Percentiles rank a stretch among this genome's conserved stretches.
phyloP scores from a whole-genome alignment of 768 basidiomycete genomes.

The Nidula microcarpa region DNA sequence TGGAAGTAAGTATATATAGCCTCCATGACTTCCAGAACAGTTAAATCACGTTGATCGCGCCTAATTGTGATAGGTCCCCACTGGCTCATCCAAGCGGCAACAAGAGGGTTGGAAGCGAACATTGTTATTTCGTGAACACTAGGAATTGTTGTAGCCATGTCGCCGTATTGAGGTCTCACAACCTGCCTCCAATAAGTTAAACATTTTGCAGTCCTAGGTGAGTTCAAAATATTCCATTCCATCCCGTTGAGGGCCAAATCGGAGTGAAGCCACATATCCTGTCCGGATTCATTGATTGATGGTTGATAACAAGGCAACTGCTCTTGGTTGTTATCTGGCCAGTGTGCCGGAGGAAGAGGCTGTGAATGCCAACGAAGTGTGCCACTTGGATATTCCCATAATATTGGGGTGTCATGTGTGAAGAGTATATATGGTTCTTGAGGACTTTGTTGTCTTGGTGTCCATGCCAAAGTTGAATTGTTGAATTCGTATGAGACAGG shows the following conservation, averaged over 20 bases:
- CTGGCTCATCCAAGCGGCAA: not conserved
- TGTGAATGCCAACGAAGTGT: too few relatives aligned
- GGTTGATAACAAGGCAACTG: too few relatives aligned
- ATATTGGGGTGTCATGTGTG: too few relatives aligned
- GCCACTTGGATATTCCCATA: too few relatives aligned
- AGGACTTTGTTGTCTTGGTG: too few relatives aligned
- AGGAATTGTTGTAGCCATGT: not conserved
- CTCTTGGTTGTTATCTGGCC: too few relatives aligned
- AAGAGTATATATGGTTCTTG: too few relatives aligned
- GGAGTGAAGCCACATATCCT: conserved; percentile 5
- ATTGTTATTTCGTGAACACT: not conserved
- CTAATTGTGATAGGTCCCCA: not conserved
- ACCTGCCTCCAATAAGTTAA: not conserved
- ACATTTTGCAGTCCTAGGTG: not conserved
- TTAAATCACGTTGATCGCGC: conserved; percentile 10
- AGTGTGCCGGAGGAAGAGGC: too few relatives aligned
- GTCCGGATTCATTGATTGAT: too few relatives aligned
- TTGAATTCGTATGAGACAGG: too few relatives aligned
- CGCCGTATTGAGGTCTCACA: not conserved
- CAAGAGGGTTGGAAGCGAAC: not conserved
- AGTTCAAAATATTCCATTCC: not conserved
- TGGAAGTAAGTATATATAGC: conserved; percentile 32
- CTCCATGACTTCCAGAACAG: conserved; percentile 24
- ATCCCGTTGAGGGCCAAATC: conserved; percentile 17
- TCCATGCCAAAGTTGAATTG: too few relatives aligned